Evolutionary conservation across 1,284 basidiomycete genomes (phyloP).

Genomic region (Puccinia horiana): DNA sequence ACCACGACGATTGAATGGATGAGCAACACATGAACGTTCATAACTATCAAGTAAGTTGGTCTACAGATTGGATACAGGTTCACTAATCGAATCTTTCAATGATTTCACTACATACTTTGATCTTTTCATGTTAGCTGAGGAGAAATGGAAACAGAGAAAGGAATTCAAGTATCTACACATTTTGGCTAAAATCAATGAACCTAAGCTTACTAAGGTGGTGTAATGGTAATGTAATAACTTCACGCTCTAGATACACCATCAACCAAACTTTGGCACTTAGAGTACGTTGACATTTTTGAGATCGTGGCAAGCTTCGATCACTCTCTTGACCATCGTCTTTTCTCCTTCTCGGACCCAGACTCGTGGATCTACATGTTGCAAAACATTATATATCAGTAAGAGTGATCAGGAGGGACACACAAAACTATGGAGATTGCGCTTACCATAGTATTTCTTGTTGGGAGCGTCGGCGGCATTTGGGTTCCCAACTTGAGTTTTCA

Average conservation of each 20-base stretch:
- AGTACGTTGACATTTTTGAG: slow-evolving; percentile 60
- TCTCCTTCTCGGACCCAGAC: slow-evolving; percentile 98
- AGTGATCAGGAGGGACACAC: slow-evolving; percentile 53
- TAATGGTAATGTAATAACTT: no score
- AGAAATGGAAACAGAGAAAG: no score
- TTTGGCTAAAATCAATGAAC: no score
- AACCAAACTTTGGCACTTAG: neutral
- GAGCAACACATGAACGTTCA: no score
- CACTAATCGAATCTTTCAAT: neutral
- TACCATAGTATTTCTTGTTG: slow-evolving; percentile 76
- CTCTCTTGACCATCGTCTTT: slow-evolving; percentile 83
- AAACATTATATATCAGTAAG: slow-evolving; percentile 68
- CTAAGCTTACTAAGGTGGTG: no score
- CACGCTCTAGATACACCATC: no score
- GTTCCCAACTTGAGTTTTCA: slow-evolving; percentile 79
- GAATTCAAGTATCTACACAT: no score
- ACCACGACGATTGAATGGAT: no score
- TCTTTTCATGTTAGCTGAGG: no score
- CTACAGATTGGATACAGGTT: slow-evolving; percentile 17
- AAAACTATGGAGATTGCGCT: neutral
- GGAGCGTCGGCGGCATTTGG: slow-evolving; percentile 91
- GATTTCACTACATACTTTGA: neutral
- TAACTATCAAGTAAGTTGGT: no score
- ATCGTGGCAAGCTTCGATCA: slow-evolving; percentile 88
- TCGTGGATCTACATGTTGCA: slow-evolving; percentile 62